Evolutionary conservation across 2,329 filamentous ascomycete species (phyloP), one percentile per base, ranked within the genome.

Genomic region (Fusarium buharicum): DNA sequence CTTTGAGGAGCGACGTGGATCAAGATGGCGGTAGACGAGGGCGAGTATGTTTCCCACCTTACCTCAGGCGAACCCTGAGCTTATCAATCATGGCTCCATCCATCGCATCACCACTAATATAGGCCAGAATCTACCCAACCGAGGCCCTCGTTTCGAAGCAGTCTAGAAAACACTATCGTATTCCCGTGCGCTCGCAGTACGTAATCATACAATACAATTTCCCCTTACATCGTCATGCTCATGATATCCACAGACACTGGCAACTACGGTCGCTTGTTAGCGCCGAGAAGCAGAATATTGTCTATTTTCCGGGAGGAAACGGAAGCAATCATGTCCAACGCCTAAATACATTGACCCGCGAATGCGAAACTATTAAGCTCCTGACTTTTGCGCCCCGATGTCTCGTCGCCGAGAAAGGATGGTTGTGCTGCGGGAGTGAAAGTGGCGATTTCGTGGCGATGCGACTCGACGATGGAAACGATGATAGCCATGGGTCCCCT

Each of bases 251-350:
- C 70, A 93, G 90, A 66, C 91, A 95, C 77, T 93, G 90, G 88
- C 91, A 95, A 78, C 83, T 99, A 40, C 91, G 94, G 51, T 94
- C 96, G 68, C 88, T 96, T 67, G 90, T 98, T 73, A 94, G 91
- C 75, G 90, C 89, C 22, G 88, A 92, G 66, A 86, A 91, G 70
- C 83, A 87, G 38, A 86, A 93, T 75, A 79, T 89, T 67, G 83
- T 98, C 65, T 97, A 96, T 80, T 96, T 96, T 71, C 93, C 93
- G 31, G 88, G 88, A 66, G 90, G 90, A 54, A 79, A 82, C 70
- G 87, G 92, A 60, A 86, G 89, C 66, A 79, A 81, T 44, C 79
- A 84, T 57, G 77, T 92, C 47, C 89, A 90, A 70, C 84, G 85
- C 31, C 84, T 94, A 53, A 85, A 93, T 70, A 87, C 89, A 55